Base-by-base conservation (phyloP, 2,329 filamentous ascomycete genomes). In the Penicillium sclerotigenum region DNA sequence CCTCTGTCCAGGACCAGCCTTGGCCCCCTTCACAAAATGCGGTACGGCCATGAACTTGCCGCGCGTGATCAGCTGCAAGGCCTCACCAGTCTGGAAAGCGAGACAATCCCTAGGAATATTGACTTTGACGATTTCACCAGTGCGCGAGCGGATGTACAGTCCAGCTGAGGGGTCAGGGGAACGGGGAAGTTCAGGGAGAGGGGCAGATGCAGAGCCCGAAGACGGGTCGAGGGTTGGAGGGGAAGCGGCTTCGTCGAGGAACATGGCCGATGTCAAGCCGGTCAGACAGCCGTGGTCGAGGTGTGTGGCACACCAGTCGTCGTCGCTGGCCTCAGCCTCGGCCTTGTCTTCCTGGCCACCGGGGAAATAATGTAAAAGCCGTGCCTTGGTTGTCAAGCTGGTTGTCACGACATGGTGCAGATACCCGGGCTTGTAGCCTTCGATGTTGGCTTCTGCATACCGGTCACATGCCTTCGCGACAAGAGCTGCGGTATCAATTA, bases 11-110 rank as follows among this genome's bases (percentile, higher is more conserved):
- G 77, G 79, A 14, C 75, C 77, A 55, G 80, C 71, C 61, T 83
- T 81, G 5, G 88, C 86, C 0, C 92, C 93, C 62, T 88, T 83
- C 9, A 99, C 94, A 73, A 96, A 97, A 78, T 99, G 94, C 63
- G 94, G 93, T 58, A 97, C 94, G 1, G 94, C 94, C 75, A 88
- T 90, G 79, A 99, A 96, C 68, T 84, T 86, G 10, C 94, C 94
- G n/a, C 83, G 80, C 0, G 93, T 97, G 70, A 99, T 97, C 56
- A 90, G 81, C 75, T 97, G 88, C 48, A 99, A 79, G 0, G 93
- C 88, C 76, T 97, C 91, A 2, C 93, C 94, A 0, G 93, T 99
- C 79, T 99, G 93, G 72, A 99, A 99, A 0, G 90, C 94, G 47
- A 99, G 87, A 73, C 91, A 94, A 70, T 96, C 91, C 40, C 87